These are phyloP conservation scores for Ilex paraguariensis DNA, from an alignment of 305 asterid genomes.

Conservation along the genomic window DNA sequence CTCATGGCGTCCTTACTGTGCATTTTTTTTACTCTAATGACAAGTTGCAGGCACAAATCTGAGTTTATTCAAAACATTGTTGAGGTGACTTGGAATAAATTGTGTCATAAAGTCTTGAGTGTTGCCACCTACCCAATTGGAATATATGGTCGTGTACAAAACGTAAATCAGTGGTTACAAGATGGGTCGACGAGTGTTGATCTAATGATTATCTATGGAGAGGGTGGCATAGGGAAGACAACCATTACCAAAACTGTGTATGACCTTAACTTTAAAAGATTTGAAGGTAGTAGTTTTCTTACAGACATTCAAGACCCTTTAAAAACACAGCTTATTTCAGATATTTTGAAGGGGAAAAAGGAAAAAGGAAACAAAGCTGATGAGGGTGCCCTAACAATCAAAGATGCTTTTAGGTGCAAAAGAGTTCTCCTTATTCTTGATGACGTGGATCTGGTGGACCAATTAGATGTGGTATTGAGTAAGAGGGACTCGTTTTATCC, in stretches of 20 bases:
- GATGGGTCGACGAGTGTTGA: slow-evolving; percentile 6
- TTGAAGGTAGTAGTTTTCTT: slow-evolving; percentile 21
- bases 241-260: slow-evolving; percentile 24
- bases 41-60: slow-evolving; percentile 4
- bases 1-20: too few relatives aligned
- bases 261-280: slow-evolving; percentile 8
- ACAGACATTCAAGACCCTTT: slow-evolving; percentile 17
- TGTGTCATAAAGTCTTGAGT: slow-evolving; percentile 14
- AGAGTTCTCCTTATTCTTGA: slow-evolving; percentile 22
- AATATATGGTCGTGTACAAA: slow-evolving; percentile 13
- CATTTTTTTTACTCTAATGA: too few relatives aligned
- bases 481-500: slow-evolving; percentile 14
- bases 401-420: slow-evolving; percentile 11
- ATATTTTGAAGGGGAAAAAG: slow-evolving; percentile 10
- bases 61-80: slow-evolving; percentile 18
- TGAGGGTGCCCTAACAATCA: slow-evolving; percentile 20
- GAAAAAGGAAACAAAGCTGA: slow-evolving; percentile 8
- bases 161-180: slow-evolving; percentile 19
- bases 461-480: slow-evolving; percentile 16
- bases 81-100: slow-evolving; percentile 12
- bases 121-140: slow-evolving; percentile 21
- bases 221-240: slow-evolving; percentile 23
- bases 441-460: slow-evolving; percentile 21
- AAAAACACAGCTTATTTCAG: slow-evolving; percentile 15
- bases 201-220: slow-evolving; percentile 13